These are phyloP conservation scores for Wickerhamomyces kurtzmanii DNA, from an alignment of 805 yeast genomes.

Conservation along the genomic window DNA sequence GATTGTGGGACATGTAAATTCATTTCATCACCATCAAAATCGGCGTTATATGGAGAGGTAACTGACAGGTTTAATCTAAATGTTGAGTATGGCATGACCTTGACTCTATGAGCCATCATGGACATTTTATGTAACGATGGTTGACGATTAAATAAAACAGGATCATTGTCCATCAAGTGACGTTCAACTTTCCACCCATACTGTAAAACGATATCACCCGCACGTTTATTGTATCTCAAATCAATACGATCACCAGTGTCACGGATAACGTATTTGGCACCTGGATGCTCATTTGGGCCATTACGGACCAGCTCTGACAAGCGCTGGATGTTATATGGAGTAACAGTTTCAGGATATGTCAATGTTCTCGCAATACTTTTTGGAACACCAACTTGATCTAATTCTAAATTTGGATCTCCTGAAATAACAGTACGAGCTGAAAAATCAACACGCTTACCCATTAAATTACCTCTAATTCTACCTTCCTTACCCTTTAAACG, in stretches of 20 bases:
- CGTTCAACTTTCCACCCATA: conserved; percentile 99
- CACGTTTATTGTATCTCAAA: conserved; percentile 91
- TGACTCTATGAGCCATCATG: conserved; percentile 99
- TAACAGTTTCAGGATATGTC: conserved; percentile 94
- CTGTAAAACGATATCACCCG: conserved; percentile 95
- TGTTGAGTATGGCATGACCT: conserved; percentile 97
- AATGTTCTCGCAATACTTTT: conserved; percentile 91
- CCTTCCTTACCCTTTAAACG: conserved; percentile 99
- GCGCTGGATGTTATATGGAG: conserved; percentile 93
- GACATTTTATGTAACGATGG: conserved; percentile 99
- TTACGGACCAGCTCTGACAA: conserved; percentile 89
- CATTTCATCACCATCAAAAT: conserved; percentile 99
- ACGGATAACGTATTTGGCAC: conserved; percentile 96
- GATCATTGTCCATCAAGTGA: conserved; percentile 95
- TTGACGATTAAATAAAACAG: conserved; percentile 97
- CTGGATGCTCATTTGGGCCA: conserved; percentile 99
- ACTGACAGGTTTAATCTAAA: conserved; percentile 94
- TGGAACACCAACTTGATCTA: conserved; percentile 99
- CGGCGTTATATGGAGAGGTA: conserved; percentile 99
- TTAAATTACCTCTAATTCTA: conserved; percentile 93
- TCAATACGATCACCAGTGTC: conserved; percentile 99
- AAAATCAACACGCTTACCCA: conserved; percentile 99
- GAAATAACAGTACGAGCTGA: conserved; percentile 99
- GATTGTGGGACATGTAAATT: conserved; percentile 98
- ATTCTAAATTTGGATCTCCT: conserved; percentile 95